Conservation (phyloP, 1,284 basidiomycete species). For the Ustilago tritici region DNA sequence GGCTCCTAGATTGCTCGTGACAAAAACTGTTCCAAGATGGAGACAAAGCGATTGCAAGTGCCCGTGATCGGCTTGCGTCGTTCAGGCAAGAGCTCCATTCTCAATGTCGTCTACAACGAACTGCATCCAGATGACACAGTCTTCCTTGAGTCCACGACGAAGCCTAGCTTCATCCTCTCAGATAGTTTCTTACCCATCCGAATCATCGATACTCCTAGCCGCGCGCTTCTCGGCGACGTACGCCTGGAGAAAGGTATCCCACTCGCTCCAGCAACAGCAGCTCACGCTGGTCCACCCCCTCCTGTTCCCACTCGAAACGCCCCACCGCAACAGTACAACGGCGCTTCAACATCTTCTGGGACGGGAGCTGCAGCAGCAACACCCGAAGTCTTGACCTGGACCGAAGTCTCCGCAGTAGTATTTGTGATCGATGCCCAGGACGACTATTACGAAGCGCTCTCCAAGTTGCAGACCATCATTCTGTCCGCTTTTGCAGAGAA, state of each 20-base stretch:
- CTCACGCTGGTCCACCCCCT: constrained; percentile 33
- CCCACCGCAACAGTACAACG: constrained; percentile 12
- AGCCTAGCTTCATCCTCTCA: constrained; percentile 35
- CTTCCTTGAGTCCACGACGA: constrained; percentile 78
- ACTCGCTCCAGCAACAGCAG: constrained; percentile 16
- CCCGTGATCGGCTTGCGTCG: constrained; percentile 48
- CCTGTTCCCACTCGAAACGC: constrained; percentile 37
- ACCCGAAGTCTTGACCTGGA: constrained; percentile 50
- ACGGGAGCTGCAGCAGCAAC: constrained; percentile 3
- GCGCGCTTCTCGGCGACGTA: constrained; percentile 72
- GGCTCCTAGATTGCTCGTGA: not conserved
- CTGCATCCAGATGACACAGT: constrained; percentile 87
- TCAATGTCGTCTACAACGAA: constrained; percentile 89
- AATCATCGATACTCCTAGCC: constrained; percentile 92
- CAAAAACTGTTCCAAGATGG: constrained; percentile 14
- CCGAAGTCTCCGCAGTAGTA: constrained; percentile 74
- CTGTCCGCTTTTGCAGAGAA: constrained; percentile 76
- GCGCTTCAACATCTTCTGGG: not conserved
- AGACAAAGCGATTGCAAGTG: constrained; percentile 43
- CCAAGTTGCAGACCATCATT: constrained; percentile 74
- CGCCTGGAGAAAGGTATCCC: constrained; percentile 46
- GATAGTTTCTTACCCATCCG: constrained; percentile 92
- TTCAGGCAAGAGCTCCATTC: constrained; percentile 91
- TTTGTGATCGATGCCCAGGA: constrained; percentile 96
- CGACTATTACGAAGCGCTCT: constrained; percentile 77